Evolutionary conservation across 495 filamentous ascomycete genomes (phyloP), one percentile per base, ranked within the genome.

Genomic region (Melanomma pulvis-pyrius): DNA sequence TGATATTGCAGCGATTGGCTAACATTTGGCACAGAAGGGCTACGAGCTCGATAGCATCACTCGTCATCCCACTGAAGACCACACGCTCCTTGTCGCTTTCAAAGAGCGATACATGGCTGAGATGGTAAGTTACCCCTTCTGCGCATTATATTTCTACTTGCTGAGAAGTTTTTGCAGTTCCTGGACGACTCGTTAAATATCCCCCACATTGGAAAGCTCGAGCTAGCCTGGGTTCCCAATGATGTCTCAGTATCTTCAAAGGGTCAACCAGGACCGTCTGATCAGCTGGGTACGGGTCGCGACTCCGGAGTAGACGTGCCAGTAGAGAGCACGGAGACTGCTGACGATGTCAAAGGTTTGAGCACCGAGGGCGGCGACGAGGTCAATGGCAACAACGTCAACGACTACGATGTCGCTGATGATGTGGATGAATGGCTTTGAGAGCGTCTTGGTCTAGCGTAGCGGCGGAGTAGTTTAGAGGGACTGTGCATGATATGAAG

Each of bases 31-130:
- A 19, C 30, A 96, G 93, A 88, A 88, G 67, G 84, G 92, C 58
- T 90, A 91, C 55, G 92, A 97, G 65, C 92, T 90, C 70, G 87
- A 92, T 58, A 85, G 84, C 44, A 88, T 97, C 58, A 84, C 92
- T 57, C 77, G 82, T 0, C 86, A 88, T 67, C 83, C 88, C 0
- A 75, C 83, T 1, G 78, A 82, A 25, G 67, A 82, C 3, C 79
- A 87, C 67, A 82, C 82, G 25, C 73, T 89, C 74, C 65, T 90
- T 74, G 84, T 98, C 59, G 84, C 84, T 1, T 98, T 98, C 75
- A 92, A 90, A 68, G 92, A 98, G 70, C 88, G 94, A 46, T 92
- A 88, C 70, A 88, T 89, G 7, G 94, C 93, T 15, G 93, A 97
- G 90, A 90, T 56, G 65, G 78, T 71, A 69, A 61, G 48, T 48